Percentiles rank a stretch among this genome's conserved stretches.
Conservation (phyloP, 2,329 filamentous ascomycete genomes). For the Alternaria solani region DNA sequence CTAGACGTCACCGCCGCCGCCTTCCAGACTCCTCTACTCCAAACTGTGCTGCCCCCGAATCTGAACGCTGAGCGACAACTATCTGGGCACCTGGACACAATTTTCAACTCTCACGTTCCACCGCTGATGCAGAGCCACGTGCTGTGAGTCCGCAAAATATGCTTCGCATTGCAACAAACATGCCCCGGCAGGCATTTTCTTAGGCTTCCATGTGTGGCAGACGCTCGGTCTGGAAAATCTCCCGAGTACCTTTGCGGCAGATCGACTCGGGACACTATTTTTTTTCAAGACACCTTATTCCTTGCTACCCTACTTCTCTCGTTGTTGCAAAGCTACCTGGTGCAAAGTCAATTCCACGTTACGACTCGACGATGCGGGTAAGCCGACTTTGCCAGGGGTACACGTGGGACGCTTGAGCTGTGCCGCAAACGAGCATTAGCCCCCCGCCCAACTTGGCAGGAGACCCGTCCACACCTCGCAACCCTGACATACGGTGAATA, state of each 20-base stretch:
- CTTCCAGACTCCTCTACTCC: neutral
- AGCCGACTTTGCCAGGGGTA: neutral
- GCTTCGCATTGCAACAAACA: neutral
- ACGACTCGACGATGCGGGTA: neutral
- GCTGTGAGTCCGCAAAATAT: neutral
- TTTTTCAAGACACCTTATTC: neutral
- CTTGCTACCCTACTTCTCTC: neutral
- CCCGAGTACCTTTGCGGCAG: neutral
- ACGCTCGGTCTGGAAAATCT: neutral
- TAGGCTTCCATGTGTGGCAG: neutral
- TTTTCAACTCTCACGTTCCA: neutral
- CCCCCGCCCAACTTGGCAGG: neutral
- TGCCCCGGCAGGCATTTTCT: neutral
- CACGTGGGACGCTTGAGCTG: neutral
- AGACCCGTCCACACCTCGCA: neutral
- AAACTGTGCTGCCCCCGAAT: neutral
- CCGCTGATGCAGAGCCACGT: neutral
- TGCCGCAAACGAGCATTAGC: neutral
- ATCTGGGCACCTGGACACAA: neutral
- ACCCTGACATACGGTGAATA: conserved; percentile 3
- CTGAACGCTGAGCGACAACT: neutral
- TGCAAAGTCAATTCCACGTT: neutral
- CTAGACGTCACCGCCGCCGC: conserved; percentile 14
- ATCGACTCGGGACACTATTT: neutral
- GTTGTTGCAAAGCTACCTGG: neutral